A percentile compares a stretch with the other conserved stretches of the same genome.
Evolutionary conservation across 345 rosid species (phyloP).

Genomic region (Kandelia obovata): DNA sequence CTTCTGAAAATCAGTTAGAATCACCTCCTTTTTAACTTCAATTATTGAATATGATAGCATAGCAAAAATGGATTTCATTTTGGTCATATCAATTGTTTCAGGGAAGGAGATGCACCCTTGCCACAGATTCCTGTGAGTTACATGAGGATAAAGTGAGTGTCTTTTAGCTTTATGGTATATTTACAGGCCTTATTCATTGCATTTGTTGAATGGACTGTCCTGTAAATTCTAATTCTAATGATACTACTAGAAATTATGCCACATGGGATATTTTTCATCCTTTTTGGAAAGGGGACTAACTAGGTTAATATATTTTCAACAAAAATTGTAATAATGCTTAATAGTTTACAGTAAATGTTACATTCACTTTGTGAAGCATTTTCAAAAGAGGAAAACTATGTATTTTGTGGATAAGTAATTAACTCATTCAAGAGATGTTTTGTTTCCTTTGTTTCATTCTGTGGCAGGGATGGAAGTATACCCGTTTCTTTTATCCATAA

Average conservation of each 20-base stretch:
- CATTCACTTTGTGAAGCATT: too few relatives aligned
- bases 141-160: slow-evolving; percentile 29
- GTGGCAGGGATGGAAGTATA: slow-evolving; percentile 25
- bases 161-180: slow-evolving; percentile 13
- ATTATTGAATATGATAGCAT: too few relatives aligned
- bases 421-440: slow-evolving; percentile 8
- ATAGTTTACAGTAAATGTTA: too few relatives aligned
- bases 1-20: slow-evolving; percentile 31
- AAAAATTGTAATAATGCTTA: too few relatives aligned
- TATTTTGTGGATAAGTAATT: background rate
- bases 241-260: too few relatives aligned
- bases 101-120: slow-evolving; percentile 32
- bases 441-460: slow-evolving; percentile 10
- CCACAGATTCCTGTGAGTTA: slow-evolving; percentile 29
- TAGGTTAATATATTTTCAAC: too few relatives aligned
- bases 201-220: slow-evolving; percentile 2
- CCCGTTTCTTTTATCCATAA: slow-evolving; percentile 31
- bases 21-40: slow-evolving; percentile 22
- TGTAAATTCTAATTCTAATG: too few relatives aligned
- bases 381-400: background rate
- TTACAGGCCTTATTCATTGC: background rate
- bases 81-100: slow-evolving; percentile 5
- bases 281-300: too few relatives aligned
- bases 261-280: too few relatives aligned
- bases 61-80: slow-evolving; percentile 11